Evolutionary conservation across 169 alveolate genomes (phyloP), one percentile per base, ranked within the genome.

Genomic region (Babesia divergens): DNA sequence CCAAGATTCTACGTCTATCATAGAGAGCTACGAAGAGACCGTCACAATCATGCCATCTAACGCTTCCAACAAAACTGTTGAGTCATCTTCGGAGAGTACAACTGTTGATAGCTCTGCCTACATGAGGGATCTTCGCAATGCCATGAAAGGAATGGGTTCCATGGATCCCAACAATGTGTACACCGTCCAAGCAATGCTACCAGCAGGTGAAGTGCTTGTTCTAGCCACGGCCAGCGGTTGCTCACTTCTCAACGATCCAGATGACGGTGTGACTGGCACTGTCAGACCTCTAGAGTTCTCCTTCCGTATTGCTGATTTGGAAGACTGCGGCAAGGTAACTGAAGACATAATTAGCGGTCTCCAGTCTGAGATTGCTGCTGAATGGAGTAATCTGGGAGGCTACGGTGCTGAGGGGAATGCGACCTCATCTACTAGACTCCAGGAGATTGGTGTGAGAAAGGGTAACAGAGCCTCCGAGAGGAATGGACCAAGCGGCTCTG

Each of bases 171-270:
- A 80, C 31, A 80, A 68, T 71, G 56, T 26, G 20, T 68, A 80
- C 74, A 58, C 88, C 24, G 88, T 52, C 4, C 66, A 54, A 47
- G 64, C 88, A 11, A 29, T 34, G 67, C 37, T 80, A 40, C 84
- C 83, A 40, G 64, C 42, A 9, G 88, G 81, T 24, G 67, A 43
- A 40, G n/a, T 70, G 46, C 68, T 80, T 26, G 84, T 80, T 28
- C 74, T 80, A 14, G 69, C 81, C 26, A 80, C 88, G 35, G 76
- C 88, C 22, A 69, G 79, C 43, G 88, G 88, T 1, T 80, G 88
- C 52, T 42, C 88, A 4, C 56, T 80, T 7, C 37, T 80, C 65
- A 65, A 44, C 55, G 52, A 54, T 74, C 52, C 72, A 22, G 84
- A 43, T 5, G 79, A 49, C n/a, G 65, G 43, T 18, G 3, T 22